Evolutionary conservation across 495 filamentous ascomycete species (phyloP).

Genomic region (Ascobolus immersus): DNA sequence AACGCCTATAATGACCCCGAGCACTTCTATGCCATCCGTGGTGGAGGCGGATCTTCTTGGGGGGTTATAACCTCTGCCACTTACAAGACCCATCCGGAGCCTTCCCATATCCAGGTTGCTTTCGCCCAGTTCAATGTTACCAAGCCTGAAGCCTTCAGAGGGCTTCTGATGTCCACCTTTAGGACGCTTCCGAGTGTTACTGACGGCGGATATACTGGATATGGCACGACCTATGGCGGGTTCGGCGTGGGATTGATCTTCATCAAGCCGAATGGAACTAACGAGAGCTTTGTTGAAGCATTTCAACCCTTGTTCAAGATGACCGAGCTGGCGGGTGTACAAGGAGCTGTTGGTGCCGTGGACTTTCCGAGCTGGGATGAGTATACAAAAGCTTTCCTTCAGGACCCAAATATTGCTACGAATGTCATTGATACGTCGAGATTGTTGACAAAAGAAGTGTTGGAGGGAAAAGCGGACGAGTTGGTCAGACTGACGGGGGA

Average conservation of each 20-base stretch:
- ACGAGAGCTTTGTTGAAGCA: constrained; percentile 2
- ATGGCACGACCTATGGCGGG: constrained; percentile 1
- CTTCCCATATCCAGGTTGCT: too few species aligned
- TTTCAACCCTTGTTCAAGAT: constrained; percentile 1
- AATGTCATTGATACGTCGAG: constrained; percentile 7
- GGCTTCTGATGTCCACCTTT: too few species aligned
- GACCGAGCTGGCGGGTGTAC: not conserved
- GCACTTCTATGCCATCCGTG: too few species aligned
- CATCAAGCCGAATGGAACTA: constrained; percentile 6
- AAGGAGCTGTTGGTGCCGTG: not conserved
- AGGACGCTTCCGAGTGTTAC: constrained; percentile 3
- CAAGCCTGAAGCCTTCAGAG: too few species aligned
- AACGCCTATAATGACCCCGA: too few species aligned
- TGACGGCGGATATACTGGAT: constrained; percentile 6
- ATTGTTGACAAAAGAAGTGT: too few species aligned
- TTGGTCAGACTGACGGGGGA: too few species aligned
- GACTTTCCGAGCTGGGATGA: constrained; percentile 1
- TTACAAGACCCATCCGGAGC: too few species aligned
- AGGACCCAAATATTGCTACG: constrained; percentile 9
- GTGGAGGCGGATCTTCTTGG: too few species aligned
- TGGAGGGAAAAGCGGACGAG: too few species aligned
- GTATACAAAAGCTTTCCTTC: constrained; percentile 6
- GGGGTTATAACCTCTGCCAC: too few species aligned
- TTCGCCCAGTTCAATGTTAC: too few species aligned
- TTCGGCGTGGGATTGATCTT: constrained; percentile 5